These are phyloP conservation scores for Iodosphaeria phyllophila DNA, from an alignment of 2,329 filamentous ascomycete genomes.

Conservation along the genomic window DNA sequence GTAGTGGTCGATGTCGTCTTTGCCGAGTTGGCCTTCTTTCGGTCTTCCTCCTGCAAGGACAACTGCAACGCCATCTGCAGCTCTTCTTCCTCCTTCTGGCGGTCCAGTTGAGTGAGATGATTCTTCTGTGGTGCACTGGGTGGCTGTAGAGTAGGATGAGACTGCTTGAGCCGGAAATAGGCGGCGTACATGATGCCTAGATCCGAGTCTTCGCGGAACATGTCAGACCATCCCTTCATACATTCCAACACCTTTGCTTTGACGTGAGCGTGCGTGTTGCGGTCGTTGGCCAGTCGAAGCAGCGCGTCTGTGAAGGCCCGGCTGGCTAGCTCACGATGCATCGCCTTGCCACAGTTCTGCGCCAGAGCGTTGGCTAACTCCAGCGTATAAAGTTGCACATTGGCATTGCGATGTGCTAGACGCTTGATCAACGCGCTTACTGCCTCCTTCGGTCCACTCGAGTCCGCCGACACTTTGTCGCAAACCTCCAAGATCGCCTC, in stretches of 20 bases:
- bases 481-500: constrained; percentile 44
- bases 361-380: constrained; percentile 83
- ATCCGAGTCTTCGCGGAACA: constrained; percentile 79
- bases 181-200: constrained; percentile 96
- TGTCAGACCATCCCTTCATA: constrained; percentile 91
- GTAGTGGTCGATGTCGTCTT: too few species aligned
- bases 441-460: constrained; percentile 56
- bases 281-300: constrained; percentile 75
- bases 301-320: constrained; percentile 90
- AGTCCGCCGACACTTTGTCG: constrained; percentile 35
- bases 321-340: constrained; percentile 80
- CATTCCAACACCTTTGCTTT: constrained; percentile 93
- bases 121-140: constrained; percentile 90
- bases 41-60: constrained; percentile 74
- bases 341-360: constrained; percentile 73
- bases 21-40: constrained; percentile 32
- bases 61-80: constrained; percentile 88
- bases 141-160: constrained; percentile 75
- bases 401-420: constrained; percentile 82
- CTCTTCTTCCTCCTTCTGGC: constrained; percentile 93
- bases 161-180: constrained; percentile 66
- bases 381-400: constrained; percentile 88
- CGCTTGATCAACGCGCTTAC: constrained; percentile 84
- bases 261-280: constrained; percentile 91
- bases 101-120: constrained; percentile 72